Evolutionary conservation across 768 basidiomycete genomes (phyloP).

Genomic region (Amanita rimosa): DNA sequence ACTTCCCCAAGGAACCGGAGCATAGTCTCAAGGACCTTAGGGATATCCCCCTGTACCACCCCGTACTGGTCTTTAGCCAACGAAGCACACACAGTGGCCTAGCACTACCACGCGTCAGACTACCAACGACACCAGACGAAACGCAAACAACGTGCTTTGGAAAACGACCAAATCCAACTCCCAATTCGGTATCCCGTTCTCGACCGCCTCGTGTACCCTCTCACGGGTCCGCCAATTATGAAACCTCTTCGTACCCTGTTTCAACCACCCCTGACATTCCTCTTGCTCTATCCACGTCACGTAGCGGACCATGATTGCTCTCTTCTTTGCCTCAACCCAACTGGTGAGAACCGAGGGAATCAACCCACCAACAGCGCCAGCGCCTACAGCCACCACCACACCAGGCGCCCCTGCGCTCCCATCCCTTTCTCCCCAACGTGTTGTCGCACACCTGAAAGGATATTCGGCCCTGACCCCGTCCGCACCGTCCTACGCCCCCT

Average conservation of each 20-base stretch:
- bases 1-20: slow-evolving; percentile 53
- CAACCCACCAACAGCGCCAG: not conserved
- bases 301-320: not conserved
- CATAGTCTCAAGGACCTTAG: slow-evolving; percentile 70
- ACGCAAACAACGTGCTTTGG: slow-evolving; percentile 31
- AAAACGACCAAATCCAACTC: slow-evolving; percentile 53
- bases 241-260: not conserved
- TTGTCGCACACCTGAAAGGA: slow-evolving; percentile 17
- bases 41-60: slow-evolving; percentile 76
- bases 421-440: slow-evolving; percentile 11
- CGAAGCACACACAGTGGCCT: slow-evolving; percentile 55
- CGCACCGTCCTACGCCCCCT: slow-evolving; percentile 9
- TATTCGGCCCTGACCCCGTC: not conserved
- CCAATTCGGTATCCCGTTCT: slow-evolving; percentile 44
- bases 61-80: slow-evolving; percentile 75
- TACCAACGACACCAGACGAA: not conserved
- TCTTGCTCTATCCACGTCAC: slow-evolving; percentile 3
- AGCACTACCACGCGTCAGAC: slow-evolving; percentile 27
- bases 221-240: slow-evolving; percentile 47
- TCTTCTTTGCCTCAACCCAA: not conserved
- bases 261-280: not conserved
- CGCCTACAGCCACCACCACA: slow-evolving; percentile 10
- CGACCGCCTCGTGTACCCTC: slow-evolving; percentile 38
- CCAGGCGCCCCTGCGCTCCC: slow-evolving; percentile 7
- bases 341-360: not conserved